Conservation (phyloP, 768 basidiomycete genomes). For the Leccinum subgranulosum region DNA sequence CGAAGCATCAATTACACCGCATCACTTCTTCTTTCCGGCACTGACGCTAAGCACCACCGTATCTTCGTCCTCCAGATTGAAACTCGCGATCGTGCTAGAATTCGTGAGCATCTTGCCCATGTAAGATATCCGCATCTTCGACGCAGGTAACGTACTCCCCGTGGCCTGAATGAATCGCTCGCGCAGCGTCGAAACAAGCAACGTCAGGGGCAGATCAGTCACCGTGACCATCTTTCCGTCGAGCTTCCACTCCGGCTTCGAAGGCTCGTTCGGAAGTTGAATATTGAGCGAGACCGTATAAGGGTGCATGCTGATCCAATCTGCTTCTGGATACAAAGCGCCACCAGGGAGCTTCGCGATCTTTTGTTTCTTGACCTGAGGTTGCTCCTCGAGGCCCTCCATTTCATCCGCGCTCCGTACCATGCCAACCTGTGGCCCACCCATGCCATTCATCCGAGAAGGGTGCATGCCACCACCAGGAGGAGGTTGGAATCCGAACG, state of each 20-base stretch:
- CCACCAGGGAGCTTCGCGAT: slow-evolving; percentile 86
- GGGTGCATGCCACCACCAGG: slow-evolving; percentile 68
- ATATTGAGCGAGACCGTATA: slow-evolving; percentile 85
- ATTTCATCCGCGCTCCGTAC: slow-evolving; percentile 80
- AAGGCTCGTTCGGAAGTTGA: slow-evolving; percentile 77
- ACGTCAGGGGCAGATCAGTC: slow-evolving; percentile 77
- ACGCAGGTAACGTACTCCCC: slow-evolving; percentile 76
- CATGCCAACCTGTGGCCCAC: slow-evolving; percentile 62
- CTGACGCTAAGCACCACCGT: slow-evolving; percentile 72
- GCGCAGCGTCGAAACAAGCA: slow-evolving; percentile 84
- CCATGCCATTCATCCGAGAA: slow-evolving; percentile 59
- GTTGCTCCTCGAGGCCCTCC: slow-evolving; percentile 67
- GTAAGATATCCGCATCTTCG: slow-evolving; percentile 77
- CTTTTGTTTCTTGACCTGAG: slow-evolving; percentile 84
- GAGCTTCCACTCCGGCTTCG: slow-evolving; percentile 92
- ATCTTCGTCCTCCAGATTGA: slow-evolving; percentile 93
- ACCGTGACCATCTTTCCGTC: slow-evolving; percentile 77
- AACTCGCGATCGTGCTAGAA: slow-evolving; percentile 74
- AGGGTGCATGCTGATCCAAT: slow-evolving; percentile 91
- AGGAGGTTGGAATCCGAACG: slow-evolving; percentile 77
- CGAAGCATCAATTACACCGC: background rate
- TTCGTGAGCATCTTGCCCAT: slow-evolving; percentile 86
- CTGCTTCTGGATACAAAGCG: slow-evolving; percentile 77
- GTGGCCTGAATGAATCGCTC: slow-evolving; percentile 82
- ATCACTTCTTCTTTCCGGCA: slow-evolving; percentile 70